A percentile compares a stretch with the other conserved stretches of the same genome.
These are phyloP conservation scores for Solanum arcanum DNA, from an alignment of 257 asterid species.

Conservation along the genomic window DNA sequence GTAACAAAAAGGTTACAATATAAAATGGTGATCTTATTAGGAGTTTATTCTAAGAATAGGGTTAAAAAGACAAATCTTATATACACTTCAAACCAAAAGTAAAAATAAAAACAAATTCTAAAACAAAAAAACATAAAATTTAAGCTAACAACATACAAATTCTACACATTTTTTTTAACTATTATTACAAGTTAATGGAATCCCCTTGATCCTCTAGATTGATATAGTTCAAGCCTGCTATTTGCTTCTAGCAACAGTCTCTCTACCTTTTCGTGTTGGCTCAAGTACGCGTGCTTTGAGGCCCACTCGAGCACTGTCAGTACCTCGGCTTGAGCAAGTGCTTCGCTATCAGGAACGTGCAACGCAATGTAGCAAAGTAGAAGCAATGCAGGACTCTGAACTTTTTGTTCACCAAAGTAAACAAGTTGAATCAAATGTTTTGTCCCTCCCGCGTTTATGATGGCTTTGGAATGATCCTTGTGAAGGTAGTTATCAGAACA, in stretches of 20 bases:
- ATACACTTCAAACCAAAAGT: not conserved
- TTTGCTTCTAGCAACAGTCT: constrained; percentile 40
- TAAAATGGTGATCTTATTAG: not conserved
- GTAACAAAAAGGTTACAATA: not conserved
- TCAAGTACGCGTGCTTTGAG: constrained; percentile 29
- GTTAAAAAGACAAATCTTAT: not conserved
- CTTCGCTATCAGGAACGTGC: constrained; percentile 68
- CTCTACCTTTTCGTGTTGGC: constrained; percentile 36
- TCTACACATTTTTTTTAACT: not conserved
- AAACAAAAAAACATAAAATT: not conserved
- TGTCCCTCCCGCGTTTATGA: constrained; percentile 45
- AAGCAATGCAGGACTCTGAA: constrained; percentile 41
- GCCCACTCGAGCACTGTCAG: constrained; percentile 64
- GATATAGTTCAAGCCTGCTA: constrained; percentile 57
- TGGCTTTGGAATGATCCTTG: constrained; percentile 56
- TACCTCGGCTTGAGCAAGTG: constrained; percentile 46
- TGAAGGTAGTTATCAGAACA: constrained; percentile 43
- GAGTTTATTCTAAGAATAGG: not conserved
- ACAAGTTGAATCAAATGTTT: constrained; percentile 58
- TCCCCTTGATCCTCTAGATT: constrained; percentile 48
- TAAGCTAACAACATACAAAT: not conserved
- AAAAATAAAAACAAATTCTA: not conserved
- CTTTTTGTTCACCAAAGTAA: constrained; percentile 51
- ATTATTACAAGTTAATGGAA: constrained; percentile 19
- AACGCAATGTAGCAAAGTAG: constrained; percentile 36